Percentiles rank a stretch among this genome's conserved stretches.
phyloP scores from a whole-genome alignment of 768 basidiomycete genomes.

The Russula griseocarnosa region DNA sequence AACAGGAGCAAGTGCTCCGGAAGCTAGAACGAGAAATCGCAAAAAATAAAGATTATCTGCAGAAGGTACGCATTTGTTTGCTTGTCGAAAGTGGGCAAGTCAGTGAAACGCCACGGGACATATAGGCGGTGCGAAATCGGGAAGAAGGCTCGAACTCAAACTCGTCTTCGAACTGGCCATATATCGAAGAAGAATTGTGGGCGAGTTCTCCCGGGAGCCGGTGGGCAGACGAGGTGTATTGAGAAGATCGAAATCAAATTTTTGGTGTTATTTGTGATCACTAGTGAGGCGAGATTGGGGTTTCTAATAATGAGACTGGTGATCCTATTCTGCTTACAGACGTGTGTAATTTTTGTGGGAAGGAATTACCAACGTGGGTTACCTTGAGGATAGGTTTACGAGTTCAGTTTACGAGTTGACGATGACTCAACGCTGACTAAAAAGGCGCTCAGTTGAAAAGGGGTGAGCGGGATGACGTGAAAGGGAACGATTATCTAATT shows the following conservation, averaged over 20 bases:
- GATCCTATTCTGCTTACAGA: slow-evolving; percentile 5
- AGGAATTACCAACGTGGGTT: not conserved
- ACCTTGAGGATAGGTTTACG: too few species aligned
- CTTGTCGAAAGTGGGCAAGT: not conserved
- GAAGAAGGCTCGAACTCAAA: slow-evolving; percentile 17
- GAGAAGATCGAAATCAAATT: not conserved
- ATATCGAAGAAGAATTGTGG: slow-evolving; percentile 24
- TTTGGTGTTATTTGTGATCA: not conserved
- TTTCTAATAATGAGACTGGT: not conserved
- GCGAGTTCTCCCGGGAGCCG: not conserved
- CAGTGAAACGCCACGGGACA: not conserved
- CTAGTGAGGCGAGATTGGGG: not conserved
- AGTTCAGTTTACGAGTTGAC: not conserved
- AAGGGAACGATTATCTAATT: not conserved
- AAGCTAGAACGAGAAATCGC: slow-evolving; percentile 54
- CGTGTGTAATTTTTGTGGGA: not conserved
- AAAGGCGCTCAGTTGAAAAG: not conserved
- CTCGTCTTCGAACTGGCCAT: slow-evolving; percentile 15
- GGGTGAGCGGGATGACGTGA: not conserved
- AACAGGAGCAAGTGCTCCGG: slow-evolving; percentile 47
- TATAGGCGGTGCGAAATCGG: slow-evolving; percentile 27
- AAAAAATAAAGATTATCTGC: slow-evolving; percentile 66
- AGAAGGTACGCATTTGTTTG: slow-evolving; percentile 49
- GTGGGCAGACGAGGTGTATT: slow-evolving; percentile 28
- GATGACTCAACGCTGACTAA: slow-evolving; percentile 12